Evolutionary conservation across 495 filamentous ascomycete species (phyloP).

Genomic region (Gamarada debralockiae): DNA sequence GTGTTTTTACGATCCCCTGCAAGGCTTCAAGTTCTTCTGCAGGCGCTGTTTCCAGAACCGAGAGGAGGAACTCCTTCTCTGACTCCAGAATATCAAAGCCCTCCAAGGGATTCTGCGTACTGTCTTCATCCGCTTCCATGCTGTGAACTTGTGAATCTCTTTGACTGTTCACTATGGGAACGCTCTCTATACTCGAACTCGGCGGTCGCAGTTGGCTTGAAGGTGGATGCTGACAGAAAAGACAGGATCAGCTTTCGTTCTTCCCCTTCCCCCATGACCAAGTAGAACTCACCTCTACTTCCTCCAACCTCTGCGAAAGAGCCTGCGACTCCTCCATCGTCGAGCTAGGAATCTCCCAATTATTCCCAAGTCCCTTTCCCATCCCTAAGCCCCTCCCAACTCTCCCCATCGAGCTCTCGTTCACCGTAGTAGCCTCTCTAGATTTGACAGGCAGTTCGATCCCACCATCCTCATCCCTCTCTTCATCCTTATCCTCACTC

Average conservation of each 20-base stretch:
- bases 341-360: not conserved
- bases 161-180: not conserved
- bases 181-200: not conserved
- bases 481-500: not conserved
- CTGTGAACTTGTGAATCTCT: not conserved
- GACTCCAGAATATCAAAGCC: slow-evolving; percentile 6
- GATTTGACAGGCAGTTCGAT: no score
- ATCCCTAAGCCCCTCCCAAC: not conserved
- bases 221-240: slow-evolving; percentile 4
- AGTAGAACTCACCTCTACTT: not conserved
- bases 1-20: slow-evolving; percentile 2
- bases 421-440: no score
- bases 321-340: not conserved
- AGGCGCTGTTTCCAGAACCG: slow-evolving; percentile 1
- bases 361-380: not conserved
- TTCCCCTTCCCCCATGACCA: not conserved
- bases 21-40: slow-evolving; percentile 4
- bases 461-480: not conserved
- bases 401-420: no score
- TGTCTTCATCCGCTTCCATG: not conserved
- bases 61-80: slow-evolving; percentile 7
- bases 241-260: not conserved
- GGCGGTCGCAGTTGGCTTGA: slow-evolving; percentile 15
- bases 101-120: not conserved
- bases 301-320: not conserved